Base-by-base conservation (phyloP, 2,329 filamentous ascomycete species). In the Colletotrichum eremochloae region DNA sequence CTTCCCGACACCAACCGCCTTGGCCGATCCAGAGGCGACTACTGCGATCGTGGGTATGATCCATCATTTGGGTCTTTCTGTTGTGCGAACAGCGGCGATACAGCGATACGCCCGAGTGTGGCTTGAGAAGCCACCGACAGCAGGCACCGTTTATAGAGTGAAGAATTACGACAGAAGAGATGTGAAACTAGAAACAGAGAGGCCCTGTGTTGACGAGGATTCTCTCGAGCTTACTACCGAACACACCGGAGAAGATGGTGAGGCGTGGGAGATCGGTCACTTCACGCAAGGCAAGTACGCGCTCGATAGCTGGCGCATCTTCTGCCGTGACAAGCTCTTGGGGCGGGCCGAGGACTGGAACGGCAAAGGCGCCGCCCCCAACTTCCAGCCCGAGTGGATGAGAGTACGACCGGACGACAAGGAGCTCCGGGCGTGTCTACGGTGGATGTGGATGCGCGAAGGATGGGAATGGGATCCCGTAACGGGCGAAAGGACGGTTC, bases 401-500 rank as follows among this genome's bases (percentile, higher is more conserved):
- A 88, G 94, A 3, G 94, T 97, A 1, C 79, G 93, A 61, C 94
- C 95, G 0, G 83, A 86, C 55, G 95, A 98, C 81, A 98, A 97
- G 82, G 95, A 98, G 81, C 84, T 98, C n/a, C 87, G 93, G 55
- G 94, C 94, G 0, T 97, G 91, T 82, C 81, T 98, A 77, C 88
- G 92, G 50, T 98, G 95, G 95, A 94, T 95, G 90, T 97, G 95
- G 95, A 88, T 96, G 83, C 90, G 91, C 57, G 93, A 97, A 77
- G 94, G 94, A 0, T 96, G 91, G 88, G 86, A 91, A 52, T 97
- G 94, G 94, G 89, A 97, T 82, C 90, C 90, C 1, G 80, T 84
- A 38, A 95, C 92, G 0, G 95, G 94, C 1, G 86, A 91, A 62
- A 88, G 86, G 73, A 83, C 84, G 36, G 81, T 87, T 36, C 84